Conservation (phyloP, 2,329 filamentous ascomycete species). For the Aspergillus fumigatiaffinis region DNA sequence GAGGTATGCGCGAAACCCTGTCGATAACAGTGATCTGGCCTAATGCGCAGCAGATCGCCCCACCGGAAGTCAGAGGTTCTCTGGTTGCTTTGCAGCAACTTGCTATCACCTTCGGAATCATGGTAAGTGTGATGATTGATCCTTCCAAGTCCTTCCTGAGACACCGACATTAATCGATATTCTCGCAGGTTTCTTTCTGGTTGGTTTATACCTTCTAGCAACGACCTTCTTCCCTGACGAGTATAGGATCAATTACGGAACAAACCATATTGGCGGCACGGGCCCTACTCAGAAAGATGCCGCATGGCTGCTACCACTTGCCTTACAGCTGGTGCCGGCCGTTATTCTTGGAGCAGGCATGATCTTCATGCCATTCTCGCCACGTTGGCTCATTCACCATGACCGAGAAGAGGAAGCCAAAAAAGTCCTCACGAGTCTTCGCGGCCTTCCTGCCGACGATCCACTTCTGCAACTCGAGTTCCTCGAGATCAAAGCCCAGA, state of each 20-base stretch:
- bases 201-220: constrained; percentile 19
- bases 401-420: constrained; percentile 64
- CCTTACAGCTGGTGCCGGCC: constrained; percentile 57
- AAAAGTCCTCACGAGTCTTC: constrained; percentile 58
- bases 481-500: constrained; percentile 74
- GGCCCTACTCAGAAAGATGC: constrained; percentile 41
- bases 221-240: constrained; percentile 7
- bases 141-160: neutral
- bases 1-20: constrained; percentile 38
- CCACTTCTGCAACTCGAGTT: constrained; percentile 70
- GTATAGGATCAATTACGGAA: constrained; percentile 34
- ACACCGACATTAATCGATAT: neutral
- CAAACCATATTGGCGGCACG: constrained; percentile 61
- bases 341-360: constrained; percentile 65
- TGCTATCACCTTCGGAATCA: constrained; percentile 56
- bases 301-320: constrained; percentile 43
- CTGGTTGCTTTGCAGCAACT: neutral
- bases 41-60: constrained; percentile 41
- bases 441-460: constrained; percentile 57
- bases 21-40: constrained; percentile 46
- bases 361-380: constrained; percentile 75
- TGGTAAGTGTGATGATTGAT: constrained; percentile 53
- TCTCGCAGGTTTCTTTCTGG: constrained; percentile 19
- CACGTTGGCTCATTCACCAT: constrained; percentile 69
- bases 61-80: neutral